Conservation (phyloP, 2,329 filamentous ascomycete species). For the Fusarium miscanthi region DNA sequence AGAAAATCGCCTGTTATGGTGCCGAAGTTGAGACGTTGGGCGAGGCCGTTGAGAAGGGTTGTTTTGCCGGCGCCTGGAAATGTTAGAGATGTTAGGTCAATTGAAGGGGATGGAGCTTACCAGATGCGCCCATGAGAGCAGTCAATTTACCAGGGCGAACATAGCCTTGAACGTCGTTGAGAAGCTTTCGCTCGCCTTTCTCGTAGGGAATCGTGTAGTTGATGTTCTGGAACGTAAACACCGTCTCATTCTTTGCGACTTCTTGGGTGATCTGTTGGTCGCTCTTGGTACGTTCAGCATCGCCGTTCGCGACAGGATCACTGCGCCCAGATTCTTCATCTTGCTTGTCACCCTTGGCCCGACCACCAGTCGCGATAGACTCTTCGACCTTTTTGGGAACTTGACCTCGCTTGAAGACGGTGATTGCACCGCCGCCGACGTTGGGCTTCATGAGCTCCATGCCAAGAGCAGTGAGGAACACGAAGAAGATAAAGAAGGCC, state of each 20-base stretch:
- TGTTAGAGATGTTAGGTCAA: accelerated
- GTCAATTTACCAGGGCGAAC: conserved; percentile 85
- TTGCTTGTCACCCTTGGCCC: conserved; percentile 51
- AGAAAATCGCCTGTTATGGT: conserved; percentile 81
- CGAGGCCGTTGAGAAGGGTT: conserved; percentile 78
- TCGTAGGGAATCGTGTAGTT: conserved; percentile 66
- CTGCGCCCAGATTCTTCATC: conserved; percentile 60
- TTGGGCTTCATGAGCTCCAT: conserved; percentile 74
- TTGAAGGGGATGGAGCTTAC: conserved; percentile 35
- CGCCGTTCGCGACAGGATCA: conserved; percentile 42
- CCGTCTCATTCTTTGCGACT: conserved; percentile 70
- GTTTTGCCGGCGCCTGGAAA: conserved; percentile 71
- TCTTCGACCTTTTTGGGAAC: conserved; percentile 68
- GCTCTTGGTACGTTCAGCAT: conserved; percentile 43
- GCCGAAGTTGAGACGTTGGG: conserved; percentile 80
- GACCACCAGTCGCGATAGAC: conserved; percentile 64
- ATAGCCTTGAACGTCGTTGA: conserved; percentile 84
- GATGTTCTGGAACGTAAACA: conserved; percentile 65
- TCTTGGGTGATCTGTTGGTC: conserved; percentile 47
- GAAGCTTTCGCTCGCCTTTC: conserved; percentile 72
- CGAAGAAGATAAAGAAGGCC: conserved; percentile 79
- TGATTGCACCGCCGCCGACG: conserved; percentile 68
- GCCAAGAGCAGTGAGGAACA: conserved; percentile 75
- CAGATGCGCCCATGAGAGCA: conserved; percentile 76
- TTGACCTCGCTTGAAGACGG: conserved; percentile 72